Evolutionary conservation across 306 rosid genomes (phyloP).

Genomic region (Coriaria nepalensis): DNA sequence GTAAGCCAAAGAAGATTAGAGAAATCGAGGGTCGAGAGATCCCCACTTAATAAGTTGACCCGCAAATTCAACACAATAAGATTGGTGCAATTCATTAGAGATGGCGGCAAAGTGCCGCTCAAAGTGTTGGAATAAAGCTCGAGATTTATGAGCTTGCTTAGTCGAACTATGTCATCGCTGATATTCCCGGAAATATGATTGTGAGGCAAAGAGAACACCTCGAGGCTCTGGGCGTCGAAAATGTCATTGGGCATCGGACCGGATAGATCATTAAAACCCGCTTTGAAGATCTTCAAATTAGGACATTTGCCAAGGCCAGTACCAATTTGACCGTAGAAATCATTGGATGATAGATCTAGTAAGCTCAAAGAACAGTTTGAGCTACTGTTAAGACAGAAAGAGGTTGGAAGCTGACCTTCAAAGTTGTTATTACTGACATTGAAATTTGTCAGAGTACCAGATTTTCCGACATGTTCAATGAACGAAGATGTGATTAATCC

Average conservation of each 20-base stretch:
- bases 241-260: slow-evolving; percentile 63
- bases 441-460: slow-evolving; percentile 36
- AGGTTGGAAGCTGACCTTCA: slow-evolving; percentile 44
- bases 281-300: slow-evolving; percentile 46
- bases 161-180: slow-evolving; percentile 26
- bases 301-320: slow-evolving; percentile 55
- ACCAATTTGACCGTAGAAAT: slow-evolving; percentile 28
- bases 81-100: slow-evolving; percentile 53
- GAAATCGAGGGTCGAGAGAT: slow-evolving; percentile 56
- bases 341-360: slow-evolving; percentile 60
- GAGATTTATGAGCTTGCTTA: slow-evolving; percentile 43
- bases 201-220: slow-evolving; percentile 43
- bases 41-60: slow-evolving; percentile 52
- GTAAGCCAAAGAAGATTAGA: slow-evolving; percentile 35
- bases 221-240: slow-evolving; percentile 28
- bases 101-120: slow-evolving; percentile 39
- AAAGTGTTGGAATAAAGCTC: slow-evolving; percentile 64
- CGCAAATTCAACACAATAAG: slow-evolving; percentile 58
- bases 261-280: slow-evolving; percentile 55
- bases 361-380: slow-evolving; percentile 22
- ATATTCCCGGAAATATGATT: slow-evolving; percentile 50
- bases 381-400: slow-evolving; percentile 32
- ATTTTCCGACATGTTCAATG: slow-evolving; percentile 18
- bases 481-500: slow-evolving; percentile 45
- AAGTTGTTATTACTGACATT: slow-evolving; percentile 78